Evolutionary conservation across 371 early-diverging fungal genomes (phyloP).

Genomic region (Capillidium heterosporum): DNA sequence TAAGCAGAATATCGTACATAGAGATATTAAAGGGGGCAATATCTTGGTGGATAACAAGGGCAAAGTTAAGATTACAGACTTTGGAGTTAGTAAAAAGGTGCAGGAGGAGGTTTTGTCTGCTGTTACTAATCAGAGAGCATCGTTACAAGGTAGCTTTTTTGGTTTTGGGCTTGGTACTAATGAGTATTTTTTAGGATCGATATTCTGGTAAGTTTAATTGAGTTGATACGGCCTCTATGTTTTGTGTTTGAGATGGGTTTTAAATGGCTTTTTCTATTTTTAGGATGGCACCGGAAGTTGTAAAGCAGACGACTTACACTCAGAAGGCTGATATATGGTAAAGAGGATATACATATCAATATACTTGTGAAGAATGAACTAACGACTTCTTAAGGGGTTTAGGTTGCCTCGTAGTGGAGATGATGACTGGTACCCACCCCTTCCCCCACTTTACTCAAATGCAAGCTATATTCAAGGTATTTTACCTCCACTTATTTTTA

Average conservation of each 20-base stretch:
- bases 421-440: slow-evolving; percentile 88
- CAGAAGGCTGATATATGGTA: slow-evolving; percentile 78
- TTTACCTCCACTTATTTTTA: too few relatives aligned
- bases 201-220: too few relatives aligned
- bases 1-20: slow-evolving; percentile 85
- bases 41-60: slow-evolving; percentile 83
- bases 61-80: slow-evolving; percentile 93
- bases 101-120: slow-evolving; percentile 32
- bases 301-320: slow-evolving; percentile 57
- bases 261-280: too few relatives aligned
- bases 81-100: slow-evolving; percentile 94
- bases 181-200: too few relatives aligned
- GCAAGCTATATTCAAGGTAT: slow-evolving; percentile 85
- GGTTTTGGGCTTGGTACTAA: too few relatives aligned
- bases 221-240: too few relatives aligned
- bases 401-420: slow-evolving; percentile 89
- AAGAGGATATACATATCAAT: too few relatives aligned
- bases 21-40: slow-evolving; percentile 94
- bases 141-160: slow-evolving; percentile 77
- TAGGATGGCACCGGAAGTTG: slow-evolving; percentile 88
- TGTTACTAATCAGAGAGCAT: slow-evolving; percentile 24
- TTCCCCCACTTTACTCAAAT: slow-evolving; percentile 82
- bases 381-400: too few relatives aligned
- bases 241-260: too few relatives aligned
- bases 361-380: too few relatives aligned